A percentile compares a stretch with the other conserved stretches of the same genome.
These are phyloP conservation scores for Fusarium domesticum DNA, from an alignment of 2,329 filamentous ascomycete species.

Conservation along the genomic window DNA sequence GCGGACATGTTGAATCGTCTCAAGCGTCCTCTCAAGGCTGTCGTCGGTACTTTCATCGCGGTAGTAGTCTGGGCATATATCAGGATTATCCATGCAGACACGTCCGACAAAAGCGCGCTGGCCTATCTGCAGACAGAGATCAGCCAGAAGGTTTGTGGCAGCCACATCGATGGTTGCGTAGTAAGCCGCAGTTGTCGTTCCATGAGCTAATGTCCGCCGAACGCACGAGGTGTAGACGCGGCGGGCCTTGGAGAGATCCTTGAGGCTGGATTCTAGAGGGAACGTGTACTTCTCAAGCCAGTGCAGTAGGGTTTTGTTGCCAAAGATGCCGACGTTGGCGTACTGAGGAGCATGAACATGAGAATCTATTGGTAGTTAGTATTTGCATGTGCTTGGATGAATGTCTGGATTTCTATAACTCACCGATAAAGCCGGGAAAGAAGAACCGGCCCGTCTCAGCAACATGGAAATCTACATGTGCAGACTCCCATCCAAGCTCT, in stretches of 20 bases:
- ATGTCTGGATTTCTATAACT: slow-evolving; percentile 20
- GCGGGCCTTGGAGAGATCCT: slow-evolving; percentile 58
- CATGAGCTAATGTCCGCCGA: slow-evolving; percentile 76
- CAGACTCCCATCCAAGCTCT: slow-evolving; percentile 44
- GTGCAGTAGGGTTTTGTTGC: slow-evolving; percentile 85
- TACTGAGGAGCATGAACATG: slow-evolving; percentile 96
- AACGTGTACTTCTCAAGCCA: slow-evolving; percentile 97
- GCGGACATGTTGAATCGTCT: slow-evolving; percentile 64
- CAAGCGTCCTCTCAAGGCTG: slow-evolving; percentile 54
- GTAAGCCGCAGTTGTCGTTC: slow-evolving; percentile 93
- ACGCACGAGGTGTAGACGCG: slow-evolving; percentile 77
- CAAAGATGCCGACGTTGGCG: slow-evolving; percentile 90
- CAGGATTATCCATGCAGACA: slow-evolving; percentile 83
- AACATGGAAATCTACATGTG: slow-evolving; percentile 38
- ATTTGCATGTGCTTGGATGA: not conserved
- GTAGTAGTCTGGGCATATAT: slow-evolving; percentile 72
- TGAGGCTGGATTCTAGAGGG: slow-evolving; percentile 78
- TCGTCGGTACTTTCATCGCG: slow-evolving; percentile 64
- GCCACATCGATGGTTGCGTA: slow-evolving; percentile 85
- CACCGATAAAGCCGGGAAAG: slow-evolving; percentile 80
- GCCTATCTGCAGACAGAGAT: slow-evolving; percentile 73
- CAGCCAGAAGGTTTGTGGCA: slow-evolving; percentile 86
- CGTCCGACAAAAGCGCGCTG: slow-evolving; percentile 89
- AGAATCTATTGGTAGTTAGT: slow-evolving; percentile 60
- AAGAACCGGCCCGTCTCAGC: slow-evolving; percentile 62